A percentile compares a stretch with the other conserved stretches of the same genome.
phyloP scores from a whole-genome alignment of 148 eudicot genomes.

The Nepenthes gracilis region DNA sequence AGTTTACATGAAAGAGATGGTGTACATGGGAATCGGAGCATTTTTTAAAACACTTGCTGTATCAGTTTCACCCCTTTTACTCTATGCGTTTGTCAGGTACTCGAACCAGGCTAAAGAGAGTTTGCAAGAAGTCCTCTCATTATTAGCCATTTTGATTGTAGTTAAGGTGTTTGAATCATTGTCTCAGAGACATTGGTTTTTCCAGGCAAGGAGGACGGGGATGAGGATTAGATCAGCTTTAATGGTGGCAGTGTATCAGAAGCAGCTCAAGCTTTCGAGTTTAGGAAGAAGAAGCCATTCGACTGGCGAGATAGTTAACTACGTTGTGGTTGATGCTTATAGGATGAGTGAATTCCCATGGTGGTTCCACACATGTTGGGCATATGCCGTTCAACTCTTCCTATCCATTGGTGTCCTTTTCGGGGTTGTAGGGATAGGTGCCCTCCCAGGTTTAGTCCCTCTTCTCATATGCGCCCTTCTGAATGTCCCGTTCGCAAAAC shows the following conservation, averaged over 20 bases:
- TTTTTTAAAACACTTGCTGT: conserved; percentile 26
- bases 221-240: conserved; percentile 62
- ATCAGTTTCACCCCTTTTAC: conserved; percentile 37
- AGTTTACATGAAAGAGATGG: conserved; percentile 37
- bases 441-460: conserved; percentile 44
- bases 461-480: conserved; percentile 34
- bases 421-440: conserved; percentile 35
- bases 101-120: conserved; percentile 15
- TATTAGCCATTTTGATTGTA: conserved; percentile 33
- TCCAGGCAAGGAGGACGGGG: conserved; percentile 38
- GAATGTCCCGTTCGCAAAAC: conserved; percentile 28
- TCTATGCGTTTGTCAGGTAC: conserved; percentile 44
- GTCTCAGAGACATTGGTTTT: conserved; percentile 49
- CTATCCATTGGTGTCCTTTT: conserved; percentile 26
- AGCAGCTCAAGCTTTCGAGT: conserved; percentile 47
- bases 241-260: conserved; percentile 53
- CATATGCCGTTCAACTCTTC: conserved; percentile 22
- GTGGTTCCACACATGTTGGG: conserved; percentile 47
- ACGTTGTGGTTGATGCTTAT: conserved; percentile 57
- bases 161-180: conserved; percentile 43
- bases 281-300: conserved; percentile 44
- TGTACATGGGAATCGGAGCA: conserved; percentile 27
- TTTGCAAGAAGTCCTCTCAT: conserved; percentile 17
- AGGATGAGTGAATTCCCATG: conserved; percentile 51
- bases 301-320: conserved; percentile 50